Evolutionary conservation across 1,139 yeast genomes (phyloP).

Genomic region (Sugiyamaella neomexicana): DNA sequence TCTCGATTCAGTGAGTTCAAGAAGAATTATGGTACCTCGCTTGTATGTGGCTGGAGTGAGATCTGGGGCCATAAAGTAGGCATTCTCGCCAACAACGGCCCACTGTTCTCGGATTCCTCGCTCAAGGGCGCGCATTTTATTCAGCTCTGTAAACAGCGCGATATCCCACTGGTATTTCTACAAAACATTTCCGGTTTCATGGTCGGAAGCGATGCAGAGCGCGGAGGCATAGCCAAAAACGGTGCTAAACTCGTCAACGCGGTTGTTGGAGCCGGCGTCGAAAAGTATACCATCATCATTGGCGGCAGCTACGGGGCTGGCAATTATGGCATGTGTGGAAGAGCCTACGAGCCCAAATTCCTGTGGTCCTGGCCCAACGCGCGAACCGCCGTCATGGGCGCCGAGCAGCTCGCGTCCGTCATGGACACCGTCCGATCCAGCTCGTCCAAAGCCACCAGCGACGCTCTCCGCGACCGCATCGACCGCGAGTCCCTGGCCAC

Average conservation of each 20-base stretch:
- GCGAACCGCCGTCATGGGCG: slow-evolving; percentile 42
- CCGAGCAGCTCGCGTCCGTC: slow-evolving; percentile 41
- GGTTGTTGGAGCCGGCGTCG: slow-evolving; percentile 41
- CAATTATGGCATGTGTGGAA: slow-evolving; percentile 43
- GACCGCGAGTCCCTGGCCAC: slow-evolving; percentile 38
- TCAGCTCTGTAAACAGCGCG: slow-evolving; percentile 40
- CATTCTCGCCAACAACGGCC: slow-evolving; percentile 42
- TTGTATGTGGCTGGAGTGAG: slow-evolving; percentile 39
- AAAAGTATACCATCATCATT: slow-evolving; percentile 39
- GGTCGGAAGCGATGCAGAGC: slow-evolving; percentile 43
- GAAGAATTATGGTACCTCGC: slow-evolving; percentile 38
- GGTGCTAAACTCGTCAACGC: slow-evolving; percentile 43
- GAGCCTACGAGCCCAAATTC: slow-evolving; percentile 42
- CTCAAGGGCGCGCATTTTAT: slow-evolving; percentile 42
- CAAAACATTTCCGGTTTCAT: slow-evolving; percentile 42
- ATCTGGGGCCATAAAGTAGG: slow-evolving; percentile 41
- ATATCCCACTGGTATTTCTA: slow-evolving; percentile 39
- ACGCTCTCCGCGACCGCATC: slow-evolving; percentile 35
- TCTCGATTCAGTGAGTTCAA: slow-evolving; percentile 40
- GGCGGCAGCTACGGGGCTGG: slow-evolving; percentile 44
- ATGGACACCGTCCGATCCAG: slow-evolving; percentile 38
- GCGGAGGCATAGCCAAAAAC: slow-evolving; percentile 42
- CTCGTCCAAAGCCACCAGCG: slow-evolving; percentile 28
- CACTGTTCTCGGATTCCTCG: slow-evolving; percentile 40
- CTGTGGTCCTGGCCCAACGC: slow-evolving; percentile 43